A percentile compares a stretch with the other conserved stretches of the same genome.
Conservation (phyloP, 2,329 filamentous ascomycete species). For the Fusarium sp. region DNA sequence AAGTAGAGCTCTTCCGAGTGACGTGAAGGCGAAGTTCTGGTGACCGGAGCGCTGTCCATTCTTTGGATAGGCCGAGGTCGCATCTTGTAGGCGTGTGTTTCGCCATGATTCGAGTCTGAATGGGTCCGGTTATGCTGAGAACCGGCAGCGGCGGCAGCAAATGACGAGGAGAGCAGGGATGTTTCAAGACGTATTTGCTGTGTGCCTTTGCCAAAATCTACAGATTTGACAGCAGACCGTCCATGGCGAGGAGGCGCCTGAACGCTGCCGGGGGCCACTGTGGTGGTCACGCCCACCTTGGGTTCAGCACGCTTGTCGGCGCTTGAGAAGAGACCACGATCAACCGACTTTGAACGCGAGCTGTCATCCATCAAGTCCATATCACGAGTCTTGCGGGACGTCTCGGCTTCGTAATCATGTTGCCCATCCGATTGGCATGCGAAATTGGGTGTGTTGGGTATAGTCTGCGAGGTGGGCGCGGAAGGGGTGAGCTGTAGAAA, state of each 20-base stretch:
- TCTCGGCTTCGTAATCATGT: conserved; percentile 51
- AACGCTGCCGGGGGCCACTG: conserved; percentile 68
- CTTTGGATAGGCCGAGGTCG: conserved; percentile 60
- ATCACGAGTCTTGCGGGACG: conserved; percentile 54
- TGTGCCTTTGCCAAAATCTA: conserved; percentile 49
- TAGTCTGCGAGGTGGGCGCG: conserved; percentile 43
- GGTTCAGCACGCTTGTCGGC: conserved; percentile 71
- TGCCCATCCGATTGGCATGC: conserved; percentile 50
- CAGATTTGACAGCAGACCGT: conserved; percentile 58
- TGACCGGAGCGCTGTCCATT: conserved; percentile 45
- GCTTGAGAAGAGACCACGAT: conserved; percentile 66
- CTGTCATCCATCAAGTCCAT: conserved; percentile 55
- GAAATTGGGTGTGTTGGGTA: conserved; percentile 50
- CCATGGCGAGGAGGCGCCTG: conserved; percentile 56
- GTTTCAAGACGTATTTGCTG: conserved; percentile 47
- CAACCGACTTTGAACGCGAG: conserved; percentile 69
- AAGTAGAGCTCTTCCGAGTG: conserved; percentile 25
- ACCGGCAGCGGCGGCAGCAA: conserved; percentile 48
- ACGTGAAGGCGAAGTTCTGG: conserved; percentile 25
- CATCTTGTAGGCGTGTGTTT: conserved; percentile 48
- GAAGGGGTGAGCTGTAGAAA: conserved; percentile 53
- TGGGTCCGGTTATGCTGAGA: conserved; percentile 57
- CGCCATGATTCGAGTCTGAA: conserved; percentile 56
- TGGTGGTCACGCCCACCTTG: conserved; percentile 69
- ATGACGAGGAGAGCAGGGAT: conserved; percentile 52